Evolutionary conservation across 306 rosid species (phyloP), one percentile per base, ranked within the genome.

Genomic region (Lathyrus aphaca): DNA sequence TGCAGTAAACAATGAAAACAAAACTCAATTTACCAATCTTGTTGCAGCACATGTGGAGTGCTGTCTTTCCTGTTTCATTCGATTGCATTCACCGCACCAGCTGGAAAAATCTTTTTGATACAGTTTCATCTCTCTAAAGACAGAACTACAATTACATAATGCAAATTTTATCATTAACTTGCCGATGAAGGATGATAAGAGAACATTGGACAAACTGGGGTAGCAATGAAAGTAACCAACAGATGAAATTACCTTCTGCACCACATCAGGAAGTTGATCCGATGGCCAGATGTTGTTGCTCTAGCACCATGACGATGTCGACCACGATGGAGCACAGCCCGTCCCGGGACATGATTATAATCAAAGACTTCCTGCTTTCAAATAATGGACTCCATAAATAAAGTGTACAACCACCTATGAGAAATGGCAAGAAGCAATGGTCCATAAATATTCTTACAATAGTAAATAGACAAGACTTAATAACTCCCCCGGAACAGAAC

Each of bases 291-390:
- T 46, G 86, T 82, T 17, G 86, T 85, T 53, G 86, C 84, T 66
- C 82, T 82, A 40, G 89, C 84, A 73, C 89, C 89, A 85, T 82
- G 89, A 64, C 89, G 89, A 64, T 85, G 86, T 11, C 89, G 89
- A 49, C 89, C 89, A n/a, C 84, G 84, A 74, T 85, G 89, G 76
- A 85, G 86, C 48, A 85, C 82, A 69, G 86, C 89, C 68, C 68
- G 79, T 66, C 89, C 89, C 38, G 84, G 81, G 48, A 63, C 76
- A 79, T 85, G 89, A 59, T 72, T 66, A 74, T 81, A 85, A 66
- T 75, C 86, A 66, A 85, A 85, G 58, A 61, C 71, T 80, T 85
- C 89, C 89, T 85, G 86, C 69, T 73, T 88, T 71, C 67, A 69
- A 77, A 77, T 69, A 69, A 81, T 29, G 82, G 16, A 78, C 69